phyloP scores from a whole-genome alignment of 306 rosid genomes.

The Gillenia trifoliata region DNA sequence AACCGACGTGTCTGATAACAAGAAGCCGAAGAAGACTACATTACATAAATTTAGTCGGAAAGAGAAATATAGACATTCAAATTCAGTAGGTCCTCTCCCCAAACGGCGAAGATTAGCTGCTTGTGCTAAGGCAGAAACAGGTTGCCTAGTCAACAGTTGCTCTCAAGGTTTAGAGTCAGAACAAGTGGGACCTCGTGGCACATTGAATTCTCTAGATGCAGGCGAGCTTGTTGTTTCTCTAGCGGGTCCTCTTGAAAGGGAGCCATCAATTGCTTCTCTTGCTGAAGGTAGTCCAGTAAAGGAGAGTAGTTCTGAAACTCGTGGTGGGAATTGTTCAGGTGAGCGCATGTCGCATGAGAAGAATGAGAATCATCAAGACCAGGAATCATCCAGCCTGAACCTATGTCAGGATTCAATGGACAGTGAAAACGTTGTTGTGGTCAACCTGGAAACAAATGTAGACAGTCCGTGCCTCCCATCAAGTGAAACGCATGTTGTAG shows the following conservation, averaged over 20 bases:
- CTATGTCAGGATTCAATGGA: conserved; percentile 26
- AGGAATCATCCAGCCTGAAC: conserved; percentile 21
- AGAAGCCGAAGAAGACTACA: conserved; percentile 31
- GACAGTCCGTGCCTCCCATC: conserved; percentile 17
- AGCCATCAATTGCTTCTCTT: conserved; percentile 22
- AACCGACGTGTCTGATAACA: conserved; percentile 18
- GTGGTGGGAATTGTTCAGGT: conserved; percentile 16
- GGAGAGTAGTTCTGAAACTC: conserved; percentile 19
- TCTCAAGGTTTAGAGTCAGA: conserved; percentile 33
- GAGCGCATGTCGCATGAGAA: conserved; percentile 16
- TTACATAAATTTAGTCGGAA: conserved; percentile 39
- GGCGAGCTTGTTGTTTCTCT: conserved; percentile 26
- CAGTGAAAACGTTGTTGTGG: conserved; percentile 11
- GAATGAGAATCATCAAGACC: conserved; percentile 35
- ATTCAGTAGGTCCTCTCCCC: conserved; percentile 37
- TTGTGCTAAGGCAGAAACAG: conserved; percentile 47
- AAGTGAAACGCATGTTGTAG: conserved; percentile 15
- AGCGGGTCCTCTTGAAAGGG: conserved; percentile 25
- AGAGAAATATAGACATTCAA: conserved; percentile 43
- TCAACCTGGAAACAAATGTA: conserved; percentile 11
- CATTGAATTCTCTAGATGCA: conserved; percentile 30
- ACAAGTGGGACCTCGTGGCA: conserved; percentile 1
- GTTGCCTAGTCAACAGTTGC: conserved; percentile 28
- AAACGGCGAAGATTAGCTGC: conserved; percentile 61
- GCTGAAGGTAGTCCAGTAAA: conserved; percentile 27